These are phyloP conservation scores for Lipomyces oligophaga DNA, from an alignment of 805 yeast species.

Conservation along the genomic window DNA sequence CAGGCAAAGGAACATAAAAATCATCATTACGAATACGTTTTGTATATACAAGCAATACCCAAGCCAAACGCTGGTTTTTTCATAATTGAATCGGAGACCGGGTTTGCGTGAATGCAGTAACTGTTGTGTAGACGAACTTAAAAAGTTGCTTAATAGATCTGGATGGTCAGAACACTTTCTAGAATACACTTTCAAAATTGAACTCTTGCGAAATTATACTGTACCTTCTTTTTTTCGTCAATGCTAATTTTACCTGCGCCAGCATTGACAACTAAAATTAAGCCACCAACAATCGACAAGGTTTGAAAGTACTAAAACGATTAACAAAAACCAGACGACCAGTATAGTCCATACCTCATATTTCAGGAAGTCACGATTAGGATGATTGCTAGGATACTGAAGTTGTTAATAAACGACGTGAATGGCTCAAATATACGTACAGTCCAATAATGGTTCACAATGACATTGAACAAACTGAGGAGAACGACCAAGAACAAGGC, in stretches of 20 bases:
- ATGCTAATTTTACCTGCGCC: slow-evolving; percentile 94
- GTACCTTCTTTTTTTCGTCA: slow-evolving; percentile 93
- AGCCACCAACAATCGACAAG: slow-evolving; percentile 90
- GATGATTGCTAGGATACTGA: slow-evolving; percentile 55
- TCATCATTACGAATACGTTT: too few species aligned
- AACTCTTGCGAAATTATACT: too few species aligned
- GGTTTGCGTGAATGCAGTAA: too few species aligned
- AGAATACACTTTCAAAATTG: too few species aligned
- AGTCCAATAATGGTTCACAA: slow-evolving; percentile 86
- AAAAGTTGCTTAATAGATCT: slow-evolving; percentile 7
- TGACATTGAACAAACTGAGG: slow-evolving; percentile 69
- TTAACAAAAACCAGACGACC: not conserved
- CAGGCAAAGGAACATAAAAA: too few species aligned
- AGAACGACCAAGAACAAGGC: slow-evolving; percentile 65
- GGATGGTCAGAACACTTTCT: not conserved
- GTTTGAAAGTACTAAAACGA: slow-evolving; percentile 74
- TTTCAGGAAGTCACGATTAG: slow-evolving; percentile 80
- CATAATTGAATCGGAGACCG: too few species aligned
- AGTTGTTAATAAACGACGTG: not conserved
- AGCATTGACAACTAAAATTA: slow-evolving; percentile 81
- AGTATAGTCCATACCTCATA: slow-evolving; percentile 51
- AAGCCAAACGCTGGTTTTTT: too few species aligned
- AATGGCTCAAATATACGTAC: slow-evolving; percentile 2
- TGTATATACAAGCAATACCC: too few species aligned
- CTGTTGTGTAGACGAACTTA: too few species aligned